phyloP scores from a whole-genome alignment of 306 rosid species.

The Myrica gale region DNA sequence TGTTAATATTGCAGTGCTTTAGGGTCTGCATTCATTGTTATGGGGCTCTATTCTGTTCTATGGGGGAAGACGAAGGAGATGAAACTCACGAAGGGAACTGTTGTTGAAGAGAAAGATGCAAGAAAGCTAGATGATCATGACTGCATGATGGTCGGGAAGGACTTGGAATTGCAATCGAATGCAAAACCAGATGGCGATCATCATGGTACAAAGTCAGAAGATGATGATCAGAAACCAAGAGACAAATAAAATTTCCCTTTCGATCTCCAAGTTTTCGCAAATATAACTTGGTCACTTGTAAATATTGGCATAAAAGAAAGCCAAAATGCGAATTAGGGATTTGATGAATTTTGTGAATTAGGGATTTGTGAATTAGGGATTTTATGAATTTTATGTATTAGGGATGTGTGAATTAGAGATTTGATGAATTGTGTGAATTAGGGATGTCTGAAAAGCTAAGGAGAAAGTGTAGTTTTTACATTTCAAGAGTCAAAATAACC shows the following conservation, averaged over 20 bases:
- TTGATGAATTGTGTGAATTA: too few species aligned
- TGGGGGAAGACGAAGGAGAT: slow-evolving; percentile 79
- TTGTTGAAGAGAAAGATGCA: slow-evolving; percentile 1
- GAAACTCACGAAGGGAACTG: not conserved
- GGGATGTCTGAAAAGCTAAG: too few species aligned
- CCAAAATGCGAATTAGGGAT: too few species aligned
- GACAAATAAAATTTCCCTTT: not conserved
- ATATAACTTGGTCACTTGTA: not conserved
- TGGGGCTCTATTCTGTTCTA: slow-evolving; percentile 66
- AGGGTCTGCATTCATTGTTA: slow-evolving; percentile 57
- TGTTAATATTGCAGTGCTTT: slow-evolving; percentile 34
- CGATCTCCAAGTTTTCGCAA: not conserved
- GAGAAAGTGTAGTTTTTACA: too few species aligned
- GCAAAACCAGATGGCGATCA: slow-evolving; percentile 23
- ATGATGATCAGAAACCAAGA: not conserved
- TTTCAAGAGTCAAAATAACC: too few species aligned
- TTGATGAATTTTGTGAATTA: too few species aligned
- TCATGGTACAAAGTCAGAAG: not conserved
- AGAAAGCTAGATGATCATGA: slow-evolving; percentile 5
- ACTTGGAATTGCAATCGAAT: slow-evolving; percentile 33
- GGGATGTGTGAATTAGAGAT: too few species aligned
- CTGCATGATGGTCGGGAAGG: slow-evolving; percentile 24
- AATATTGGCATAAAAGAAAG: too few species aligned
- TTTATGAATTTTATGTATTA: too few species aligned
- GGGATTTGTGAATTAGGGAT: too few species aligned